Conservation (phyloP, 2,329 filamentous ascomycete genomes). For the Arthrinium phaeospermum region DNA sequence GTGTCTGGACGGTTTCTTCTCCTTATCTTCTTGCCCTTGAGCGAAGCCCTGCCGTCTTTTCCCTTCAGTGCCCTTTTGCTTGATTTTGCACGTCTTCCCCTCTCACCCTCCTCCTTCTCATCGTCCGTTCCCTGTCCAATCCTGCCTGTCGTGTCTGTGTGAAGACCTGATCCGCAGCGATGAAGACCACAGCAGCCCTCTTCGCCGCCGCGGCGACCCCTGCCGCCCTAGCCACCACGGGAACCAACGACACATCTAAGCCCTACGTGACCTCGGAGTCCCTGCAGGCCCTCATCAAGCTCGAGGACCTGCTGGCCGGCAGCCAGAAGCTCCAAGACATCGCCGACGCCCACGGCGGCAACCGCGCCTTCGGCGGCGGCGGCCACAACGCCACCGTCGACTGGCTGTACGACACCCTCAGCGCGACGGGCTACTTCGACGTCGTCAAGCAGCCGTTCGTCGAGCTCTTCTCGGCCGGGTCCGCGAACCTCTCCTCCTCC, state of each 20-base stretch:
- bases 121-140: not conserved
- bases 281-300: slow-evolving; percentile 46
- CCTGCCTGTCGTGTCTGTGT: too few relatives aligned
- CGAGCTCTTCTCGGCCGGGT: slow-evolving; percentile 66
- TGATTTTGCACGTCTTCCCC: not conserved
- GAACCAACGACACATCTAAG: slow-evolving; percentile 32
- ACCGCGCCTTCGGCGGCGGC: slow-evolving; percentile 49
- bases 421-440: slow-evolving; percentile 46
- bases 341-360: slow-evolving; percentile 48
- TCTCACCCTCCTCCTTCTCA: not conserved
- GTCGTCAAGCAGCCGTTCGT: slow-evolving; percentile 62
- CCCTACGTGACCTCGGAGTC: slow-evolving; percentile 43
- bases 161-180: too few relatives aligned
- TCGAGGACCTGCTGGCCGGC: slow-evolving; percentile 48
- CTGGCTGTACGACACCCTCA: slow-evolving; percentile 49
- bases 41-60: not conserved
- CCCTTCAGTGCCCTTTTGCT: too few relatives aligned
- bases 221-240: too few relatives aligned
- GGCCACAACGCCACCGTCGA: slow-evolving; percentile 55
- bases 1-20: not conserved
- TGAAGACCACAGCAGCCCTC: not conserved
- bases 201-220: not conserved
- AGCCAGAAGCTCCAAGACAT: slow-evolving; percentile 52
- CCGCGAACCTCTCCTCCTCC: slow-evolving; percentile 39
- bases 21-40: not conserved